Evolutionary conservation across 352 stramenopile species (phyloP), one percentile per base, ranked within the genome.

Genomic region (Phytopythium vexans): DNA sequence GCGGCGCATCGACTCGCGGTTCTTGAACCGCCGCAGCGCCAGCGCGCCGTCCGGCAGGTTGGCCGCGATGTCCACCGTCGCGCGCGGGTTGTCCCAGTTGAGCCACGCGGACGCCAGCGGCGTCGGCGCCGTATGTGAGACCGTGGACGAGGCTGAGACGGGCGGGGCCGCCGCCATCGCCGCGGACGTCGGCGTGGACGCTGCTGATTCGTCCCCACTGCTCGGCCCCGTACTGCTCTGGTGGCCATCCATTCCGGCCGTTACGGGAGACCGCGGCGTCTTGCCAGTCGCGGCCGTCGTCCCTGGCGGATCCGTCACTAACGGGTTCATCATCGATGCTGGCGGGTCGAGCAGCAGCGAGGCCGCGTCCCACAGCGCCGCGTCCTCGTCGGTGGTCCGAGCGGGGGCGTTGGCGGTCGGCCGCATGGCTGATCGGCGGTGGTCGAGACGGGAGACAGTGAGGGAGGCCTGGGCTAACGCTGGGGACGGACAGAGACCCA

Each of bases 1-100:
- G 40, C 74, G 68, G 21, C 69, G 68, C 74, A 85, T 85, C 53
- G 71, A 82, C 52, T 82, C 74, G 42, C 74, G 71, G 52, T 85
- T 85, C 57, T 80, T 79, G 41, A 71, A 61, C 0, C 74, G 60
- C 0, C 74, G 71, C 38, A 68, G 63, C 31, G 76, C 69, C 10
- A 85, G 53, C 10, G 64, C 64, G 3, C 68, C 60, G 38, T 57
- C 66, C 21, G 74, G 62, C 8, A 74, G 59, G 14, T 77, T 60
- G 2, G 40, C 41, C 51, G 60, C 65, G 6, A 75, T 33, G 49
- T 79, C 67, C 48, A 79, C 31, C 2, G 76, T 58, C 4, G 66
- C 33, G 12, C 52, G 40, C 3, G 58, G 55, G 34, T 67, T 56
- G 34, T 71, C 74, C 64, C 64, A 75, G 12, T 77, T 68, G 42